phyloP scores from a whole-genome alignment of 768 basidiomycete genomes.

The Mycena pura region DNA sequence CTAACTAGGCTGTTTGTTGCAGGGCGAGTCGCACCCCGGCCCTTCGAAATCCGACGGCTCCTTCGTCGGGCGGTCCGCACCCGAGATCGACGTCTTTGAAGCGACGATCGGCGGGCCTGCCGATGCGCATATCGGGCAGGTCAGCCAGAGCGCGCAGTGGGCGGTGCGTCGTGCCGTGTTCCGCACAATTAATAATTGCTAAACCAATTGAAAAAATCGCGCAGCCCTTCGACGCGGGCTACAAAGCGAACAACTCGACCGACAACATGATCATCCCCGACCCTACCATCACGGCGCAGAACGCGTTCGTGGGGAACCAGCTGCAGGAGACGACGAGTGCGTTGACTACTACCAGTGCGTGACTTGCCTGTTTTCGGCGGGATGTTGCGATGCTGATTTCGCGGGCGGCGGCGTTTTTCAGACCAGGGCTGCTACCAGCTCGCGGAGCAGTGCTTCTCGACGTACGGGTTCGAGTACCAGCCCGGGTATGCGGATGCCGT shows the following conservation, averaged over 20 bases:
- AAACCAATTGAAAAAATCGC: constrained; percentile 7
- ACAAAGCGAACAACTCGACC: constrained; percentile 69
- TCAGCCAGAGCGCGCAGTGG: constrained; percentile 89
- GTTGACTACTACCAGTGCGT: constrained; percentile 58
- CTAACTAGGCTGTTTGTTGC: neutral
- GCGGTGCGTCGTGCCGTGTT: constrained; percentile 54
- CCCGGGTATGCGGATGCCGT: constrained; percentile 71
- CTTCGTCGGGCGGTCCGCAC: constrained; percentile 82
- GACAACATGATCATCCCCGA: constrained; percentile 65
- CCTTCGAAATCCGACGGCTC: constrained; percentile 76
- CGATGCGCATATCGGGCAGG: constrained; percentile 55
- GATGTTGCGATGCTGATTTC: constrained; percentile 1
- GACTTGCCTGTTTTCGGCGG: neutral
- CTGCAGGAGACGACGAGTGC: constrained; percentile 84
- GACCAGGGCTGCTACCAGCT: constrained; percentile 74
- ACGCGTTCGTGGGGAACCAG: constrained; percentile 70
- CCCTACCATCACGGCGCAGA: constrained; percentile 58
- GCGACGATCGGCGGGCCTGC: constrained; percentile 59
- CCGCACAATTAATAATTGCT: neutral
- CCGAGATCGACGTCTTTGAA: constrained; percentile 92
- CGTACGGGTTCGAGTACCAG: constrained; percentile 81
- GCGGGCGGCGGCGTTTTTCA: neutral
- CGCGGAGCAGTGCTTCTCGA: constrained; percentile 62
- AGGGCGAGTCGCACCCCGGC: constrained; percentile 81
- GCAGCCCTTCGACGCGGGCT: constrained; percentile 79